Evolutionary conservation across 2,329 filamentous ascomycete genomes (phyloP).

Genomic region (Epichloe sylvatica): DNA sequence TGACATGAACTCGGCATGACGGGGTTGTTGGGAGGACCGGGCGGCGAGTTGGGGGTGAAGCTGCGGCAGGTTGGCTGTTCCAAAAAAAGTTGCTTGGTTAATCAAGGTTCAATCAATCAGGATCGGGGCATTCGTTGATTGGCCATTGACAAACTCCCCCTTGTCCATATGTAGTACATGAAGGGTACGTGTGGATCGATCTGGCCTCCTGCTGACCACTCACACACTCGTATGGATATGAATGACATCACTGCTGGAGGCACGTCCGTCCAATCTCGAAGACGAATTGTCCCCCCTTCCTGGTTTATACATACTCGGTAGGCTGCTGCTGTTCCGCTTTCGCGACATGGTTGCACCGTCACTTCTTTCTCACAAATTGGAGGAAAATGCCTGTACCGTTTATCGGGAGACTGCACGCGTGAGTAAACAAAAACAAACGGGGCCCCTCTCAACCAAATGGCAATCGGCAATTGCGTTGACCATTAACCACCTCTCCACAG

Average conservation of each 20-base stretch:
- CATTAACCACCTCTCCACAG: constrained; percentile 25
- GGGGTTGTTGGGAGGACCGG: neutral
- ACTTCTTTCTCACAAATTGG: neutral
- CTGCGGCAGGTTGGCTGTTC: neutral
- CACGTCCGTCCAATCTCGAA: neutral
- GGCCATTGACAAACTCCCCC: too few species aligned
- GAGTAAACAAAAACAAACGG: constrained; percentile 13
- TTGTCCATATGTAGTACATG: too few species aligned
- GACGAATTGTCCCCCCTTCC: neutral
- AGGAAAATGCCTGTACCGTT: constrained; percentile 37
- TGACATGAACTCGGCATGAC: constrained; percentile 88
- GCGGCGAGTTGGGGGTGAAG: neutral
- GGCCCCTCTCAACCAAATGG: neutral
- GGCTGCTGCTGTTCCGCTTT: neutral
- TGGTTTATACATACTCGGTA: too few species aligned
- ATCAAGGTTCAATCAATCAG: too few species aligned
- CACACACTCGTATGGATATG: constrained; percentile 6
- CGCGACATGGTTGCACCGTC: constrained; percentile 1
- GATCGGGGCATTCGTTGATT: too few species aligned
- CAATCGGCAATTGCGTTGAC: constrained; percentile 4
- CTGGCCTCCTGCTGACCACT: neutral
- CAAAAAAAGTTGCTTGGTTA: neutral
- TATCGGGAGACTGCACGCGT: constrained; percentile 38
- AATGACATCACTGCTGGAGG: constrained; percentile 7
- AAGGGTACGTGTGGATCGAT: neutral